A percentile compares a stretch with the other conserved stretches of the same genome.
Conservation (phyloP, 1,284 basidiomycete genomes). For the Moesziomyces sp. region DNA sequence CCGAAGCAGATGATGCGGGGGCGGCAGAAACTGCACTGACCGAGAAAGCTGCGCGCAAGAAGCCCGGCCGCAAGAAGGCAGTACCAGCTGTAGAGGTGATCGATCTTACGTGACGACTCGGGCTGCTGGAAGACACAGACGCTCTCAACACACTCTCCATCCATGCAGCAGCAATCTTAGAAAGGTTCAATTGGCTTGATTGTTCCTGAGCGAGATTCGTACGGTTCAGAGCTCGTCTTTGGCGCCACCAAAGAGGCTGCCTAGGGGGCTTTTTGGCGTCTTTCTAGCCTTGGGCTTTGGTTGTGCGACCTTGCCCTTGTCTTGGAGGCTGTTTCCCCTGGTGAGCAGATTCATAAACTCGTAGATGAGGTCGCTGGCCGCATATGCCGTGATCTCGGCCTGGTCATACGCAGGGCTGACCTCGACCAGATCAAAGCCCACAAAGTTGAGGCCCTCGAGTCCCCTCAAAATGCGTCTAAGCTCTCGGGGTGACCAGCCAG, state of each 20-base stretch:
- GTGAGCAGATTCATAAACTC: conserved; percentile 53
- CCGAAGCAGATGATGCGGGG: background rate
- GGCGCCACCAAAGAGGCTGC: conserved; percentile 18
- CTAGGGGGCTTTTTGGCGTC: conserved; percentile 12
- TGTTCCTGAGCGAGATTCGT: too few relatives aligned
- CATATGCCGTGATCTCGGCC: conserved; percentile 54
- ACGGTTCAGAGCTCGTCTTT: conserved; percentile 19
- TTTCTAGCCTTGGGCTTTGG: conserved; percentile 27
- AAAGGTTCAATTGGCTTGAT: too few relatives aligned
- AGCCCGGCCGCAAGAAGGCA: background rate
- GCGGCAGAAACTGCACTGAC: background rate
- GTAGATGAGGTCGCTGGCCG: conserved; percentile 54
- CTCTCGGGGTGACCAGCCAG: conserved; percentile 56
- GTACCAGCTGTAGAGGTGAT: background rate
- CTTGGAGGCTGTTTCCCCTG: conserved; percentile 16
- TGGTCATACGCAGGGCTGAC: conserved; percentile 56
- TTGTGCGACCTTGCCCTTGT: conserved; percentile 16
- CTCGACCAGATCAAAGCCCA: conserved; percentile 59
- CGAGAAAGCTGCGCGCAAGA: background rate
- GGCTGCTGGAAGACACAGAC: background rate
- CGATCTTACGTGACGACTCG: background rate
- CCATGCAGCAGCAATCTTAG: too few relatives aligned
- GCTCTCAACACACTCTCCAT: too few relatives aligned
- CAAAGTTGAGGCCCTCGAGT: conserved; percentile 53
- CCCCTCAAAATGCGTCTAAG: conserved; percentile 46